These are phyloP conservation scores for Komagataella pastoris DNA, from an alignment of 805 yeast genomes.

Conservation along the genomic window DNA sequence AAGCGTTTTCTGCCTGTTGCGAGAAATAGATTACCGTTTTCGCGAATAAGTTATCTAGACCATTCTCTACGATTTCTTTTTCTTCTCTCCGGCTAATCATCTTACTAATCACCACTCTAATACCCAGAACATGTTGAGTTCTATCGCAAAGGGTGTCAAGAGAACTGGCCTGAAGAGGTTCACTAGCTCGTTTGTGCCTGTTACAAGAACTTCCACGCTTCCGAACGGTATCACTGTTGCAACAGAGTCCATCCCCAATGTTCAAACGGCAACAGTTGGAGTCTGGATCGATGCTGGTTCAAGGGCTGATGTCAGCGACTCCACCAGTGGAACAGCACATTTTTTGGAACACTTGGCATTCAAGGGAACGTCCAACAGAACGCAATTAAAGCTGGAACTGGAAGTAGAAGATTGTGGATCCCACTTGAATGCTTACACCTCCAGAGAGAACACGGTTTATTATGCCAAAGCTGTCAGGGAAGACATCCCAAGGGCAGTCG, in stretches of 20 bases:
- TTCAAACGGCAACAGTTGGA: conserved; percentile 93
- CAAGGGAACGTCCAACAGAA: conserved; percentile 78
- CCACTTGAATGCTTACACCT: conserved; percentile 96
- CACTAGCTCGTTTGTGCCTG: conserved; percentile 4
- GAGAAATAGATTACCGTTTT: background rate
- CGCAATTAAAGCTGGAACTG: conserved; percentile 73
- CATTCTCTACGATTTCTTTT: background rate
- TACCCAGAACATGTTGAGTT: background rate
- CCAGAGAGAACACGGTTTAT: conserved; percentile 94
- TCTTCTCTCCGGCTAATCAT: background rate
- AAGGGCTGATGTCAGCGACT: conserved; percentile 75
- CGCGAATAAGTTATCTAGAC: background rate
- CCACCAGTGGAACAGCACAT: conserved; percentile 91
- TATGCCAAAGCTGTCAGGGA: conserved; percentile 77
- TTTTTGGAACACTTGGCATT: conserved; percentile 93
- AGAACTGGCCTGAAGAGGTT: background rate
- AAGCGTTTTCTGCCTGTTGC: background rate
- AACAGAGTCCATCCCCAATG: conserved; percentile 73
- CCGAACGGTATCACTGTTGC: conserved; percentile 95
- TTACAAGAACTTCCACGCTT: conserved; percentile 51
- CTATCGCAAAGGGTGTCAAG: background rate
- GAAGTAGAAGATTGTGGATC: conserved; percentile 96
- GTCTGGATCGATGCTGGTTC: conserved; percentile 99
- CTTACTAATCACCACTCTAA: background rate
- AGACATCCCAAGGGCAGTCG: conserved; percentile 78